Conservation (phyloP, 208 protist species). For the Crithidia bombi region DNA sequence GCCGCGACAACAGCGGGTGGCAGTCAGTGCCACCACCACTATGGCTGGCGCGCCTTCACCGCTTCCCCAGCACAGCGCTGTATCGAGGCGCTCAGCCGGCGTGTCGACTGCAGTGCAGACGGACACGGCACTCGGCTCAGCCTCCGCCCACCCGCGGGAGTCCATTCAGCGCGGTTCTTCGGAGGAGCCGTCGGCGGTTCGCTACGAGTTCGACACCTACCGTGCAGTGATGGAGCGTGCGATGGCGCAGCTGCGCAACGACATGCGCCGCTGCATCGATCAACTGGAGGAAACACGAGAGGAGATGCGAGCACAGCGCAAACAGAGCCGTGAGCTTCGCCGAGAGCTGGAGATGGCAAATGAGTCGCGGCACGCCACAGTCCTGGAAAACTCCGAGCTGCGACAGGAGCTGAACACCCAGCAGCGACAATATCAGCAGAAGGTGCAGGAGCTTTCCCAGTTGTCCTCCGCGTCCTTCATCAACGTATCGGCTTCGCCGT, state of each 20-base stretch:
- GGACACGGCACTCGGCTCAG: neutral
- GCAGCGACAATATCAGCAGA: neutral
- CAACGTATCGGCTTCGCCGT: neutral
- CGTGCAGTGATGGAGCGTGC: constrained; percentile 58
- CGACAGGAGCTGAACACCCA: constrained; percentile 4
- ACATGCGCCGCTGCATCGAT: constrained; percentile 38
- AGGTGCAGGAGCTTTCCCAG: constrained; percentile 6
- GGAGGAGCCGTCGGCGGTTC: constrained; percentile 23
- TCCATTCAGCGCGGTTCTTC: constrained; percentile 19
- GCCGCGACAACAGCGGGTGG: neutral
- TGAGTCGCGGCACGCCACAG: neutral
- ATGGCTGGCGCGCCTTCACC: neutral
- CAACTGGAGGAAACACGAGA: constrained; percentile 38
- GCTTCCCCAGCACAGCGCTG: neutral
- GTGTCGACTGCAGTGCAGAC: constrained; percentile 8
- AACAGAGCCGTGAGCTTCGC: constrained; percentile 18
- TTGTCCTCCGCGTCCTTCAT: neutral
- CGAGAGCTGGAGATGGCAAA: constrained; percentile 9
- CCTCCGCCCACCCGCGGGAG: constrained; percentile 4
- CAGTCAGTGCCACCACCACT: too few relatives aligned
- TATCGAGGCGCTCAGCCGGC: neutral
- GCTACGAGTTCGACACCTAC: constrained; percentile 64
- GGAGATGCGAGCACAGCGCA: constrained; percentile 21
- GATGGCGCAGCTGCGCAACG: constrained; percentile 47
- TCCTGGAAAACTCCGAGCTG: constrained; percentile 21